Evolutionary conservation across 177 flowering plant species (phyloP).

Genomic region (Vitis hybrid): DNA sequence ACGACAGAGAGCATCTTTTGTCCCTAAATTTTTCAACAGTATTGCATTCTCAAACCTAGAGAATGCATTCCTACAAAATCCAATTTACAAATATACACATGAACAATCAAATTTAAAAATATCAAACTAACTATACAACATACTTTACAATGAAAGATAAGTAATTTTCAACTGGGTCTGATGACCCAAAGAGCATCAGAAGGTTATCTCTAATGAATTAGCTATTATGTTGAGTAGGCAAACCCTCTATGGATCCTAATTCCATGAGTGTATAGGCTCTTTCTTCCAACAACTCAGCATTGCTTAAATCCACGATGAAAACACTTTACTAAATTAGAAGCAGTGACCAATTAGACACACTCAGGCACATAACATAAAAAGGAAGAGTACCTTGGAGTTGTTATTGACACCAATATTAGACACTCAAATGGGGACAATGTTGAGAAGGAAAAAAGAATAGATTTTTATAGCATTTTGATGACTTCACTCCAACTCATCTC

Average conservation of each 20-base stretch:
- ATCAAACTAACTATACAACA: constrained; percentile 22
- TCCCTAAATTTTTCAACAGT: constrained; percentile 59
- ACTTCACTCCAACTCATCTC: too few relatives aligned
- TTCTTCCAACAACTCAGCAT: constrained; percentile 56
- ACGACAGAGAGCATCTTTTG: constrained; percentile 81
- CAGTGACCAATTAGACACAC: not conserved
- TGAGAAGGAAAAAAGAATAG: constrained; percentile 74
- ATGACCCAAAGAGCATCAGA: constrained; percentile 76
- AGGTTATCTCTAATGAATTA: constrained; percentile 90
- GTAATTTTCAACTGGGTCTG: constrained; percentile 82
- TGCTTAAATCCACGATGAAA: constrained; percentile 36
- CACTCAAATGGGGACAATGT: constrained; percentile 58
- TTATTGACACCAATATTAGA: constrained; percentile 25
- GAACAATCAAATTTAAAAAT: not conserved
- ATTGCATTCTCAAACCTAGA: constrained; percentile 72
- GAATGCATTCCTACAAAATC: constrained; percentile 57
- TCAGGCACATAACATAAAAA: not conserved
- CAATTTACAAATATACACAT: not conserved
- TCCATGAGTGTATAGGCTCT: constrained; percentile 61
- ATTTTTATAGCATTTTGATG: constrained; percentile 86
- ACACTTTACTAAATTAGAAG: not conserved
- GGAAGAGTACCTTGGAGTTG: constrained; percentile 47
- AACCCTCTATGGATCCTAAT: constrained; percentile 84
- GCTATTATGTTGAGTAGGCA: constrained; percentile 73
- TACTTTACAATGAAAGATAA: constrained; percentile 77